Evolutionary conservation across 2,329 filamentous ascomycete genomes (phyloP), one percentile per base, ranked within the genome.

Genomic region (Monosporascus ibericus): DNA sequence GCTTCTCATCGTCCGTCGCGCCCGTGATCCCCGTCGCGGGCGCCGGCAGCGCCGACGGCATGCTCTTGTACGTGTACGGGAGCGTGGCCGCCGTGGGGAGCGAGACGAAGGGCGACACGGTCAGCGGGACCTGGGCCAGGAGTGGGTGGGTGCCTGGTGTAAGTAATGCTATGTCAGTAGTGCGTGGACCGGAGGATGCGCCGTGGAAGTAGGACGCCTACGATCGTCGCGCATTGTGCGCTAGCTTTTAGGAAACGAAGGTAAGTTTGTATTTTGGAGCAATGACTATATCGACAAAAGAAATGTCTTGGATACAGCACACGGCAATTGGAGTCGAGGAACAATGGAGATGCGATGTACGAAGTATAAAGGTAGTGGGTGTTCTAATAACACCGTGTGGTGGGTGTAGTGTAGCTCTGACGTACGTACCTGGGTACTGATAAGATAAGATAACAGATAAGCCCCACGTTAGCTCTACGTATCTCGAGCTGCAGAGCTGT

Each of bases 31-130:
- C 78, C 7, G 84, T 80, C 36, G 83, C 78, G 1, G 88, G 88
- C 1, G 84, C 84, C 0, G 94, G 92, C 0, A 97, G 82, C 2
- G 90, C 88, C 1, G 90, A 92, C 0, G 92, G 90, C 66, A 97
- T 86, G 11, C 85, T 81, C 68, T 92, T 92, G 80, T 96, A 97
- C 61, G 90, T 95, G 75, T 97, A 97, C 24, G 94, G 92, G 7
- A 99, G 83, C 0, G 92, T 96, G 20, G 92, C 88, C 25, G 92
- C 87, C 30, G 89, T 87, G 11, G 94, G 94, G 34, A 99, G 86
- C 55, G 87, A 88, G 63, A 97, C 84, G 75, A 96, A 96, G 25
- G 94, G 94, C 3, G 92, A 96, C 44, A 97, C 91, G 48, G 91
- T 95, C 51, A 99, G 76, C 30, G 94, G 91, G 40, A 97, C 85